phyloP scores from a whole-genome alignment of 306 rosid species.

The Malus sylvestris region DNA sequence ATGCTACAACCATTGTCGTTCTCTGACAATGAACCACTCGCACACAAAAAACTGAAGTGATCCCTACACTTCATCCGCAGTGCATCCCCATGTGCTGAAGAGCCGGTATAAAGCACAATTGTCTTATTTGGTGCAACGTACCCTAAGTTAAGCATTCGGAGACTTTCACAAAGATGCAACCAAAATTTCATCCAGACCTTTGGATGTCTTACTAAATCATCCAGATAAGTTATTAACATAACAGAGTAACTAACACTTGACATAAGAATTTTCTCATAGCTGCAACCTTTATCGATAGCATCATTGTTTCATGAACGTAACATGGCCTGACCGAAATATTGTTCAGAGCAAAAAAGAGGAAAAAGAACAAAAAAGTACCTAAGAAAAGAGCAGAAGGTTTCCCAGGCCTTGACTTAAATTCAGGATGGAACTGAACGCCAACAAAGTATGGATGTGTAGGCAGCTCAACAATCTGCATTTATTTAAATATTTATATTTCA shows the following conservation, averaged over 20 bases:
- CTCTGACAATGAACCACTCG: background rate
- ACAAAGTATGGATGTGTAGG: conserved; percentile 70
- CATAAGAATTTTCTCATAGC: background rate
- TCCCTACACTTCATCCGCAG: background rate
- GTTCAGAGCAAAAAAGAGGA: background rate
- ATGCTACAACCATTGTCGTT: background rate
- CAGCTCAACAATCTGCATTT: conserved; percentile 72
- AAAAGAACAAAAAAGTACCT: conserved; percentile 30
- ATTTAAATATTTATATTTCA: conserved; percentile 11
- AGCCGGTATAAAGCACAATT: background rate
- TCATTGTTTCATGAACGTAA: background rate
- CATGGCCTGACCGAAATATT: background rate
- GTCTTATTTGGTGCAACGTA: background rate
- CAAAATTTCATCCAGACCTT: background rate
- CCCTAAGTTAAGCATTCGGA: background rate
- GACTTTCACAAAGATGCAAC: background rate
- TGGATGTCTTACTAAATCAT: background rate
- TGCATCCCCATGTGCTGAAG: background rate
- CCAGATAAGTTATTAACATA: background rate
- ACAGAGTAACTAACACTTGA: background rate
- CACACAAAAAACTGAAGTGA: background rate
- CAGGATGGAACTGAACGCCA: conserved; percentile 91
- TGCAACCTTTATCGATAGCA: background rate
- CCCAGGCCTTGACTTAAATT: conserved; percentile 85
- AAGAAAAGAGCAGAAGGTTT: conserved; percentile 70